Evolutionary conservation across 805 yeast species (phyloP), one percentile per base, ranked within the genome.

Genomic region (Teunomyces atbi): DNA sequence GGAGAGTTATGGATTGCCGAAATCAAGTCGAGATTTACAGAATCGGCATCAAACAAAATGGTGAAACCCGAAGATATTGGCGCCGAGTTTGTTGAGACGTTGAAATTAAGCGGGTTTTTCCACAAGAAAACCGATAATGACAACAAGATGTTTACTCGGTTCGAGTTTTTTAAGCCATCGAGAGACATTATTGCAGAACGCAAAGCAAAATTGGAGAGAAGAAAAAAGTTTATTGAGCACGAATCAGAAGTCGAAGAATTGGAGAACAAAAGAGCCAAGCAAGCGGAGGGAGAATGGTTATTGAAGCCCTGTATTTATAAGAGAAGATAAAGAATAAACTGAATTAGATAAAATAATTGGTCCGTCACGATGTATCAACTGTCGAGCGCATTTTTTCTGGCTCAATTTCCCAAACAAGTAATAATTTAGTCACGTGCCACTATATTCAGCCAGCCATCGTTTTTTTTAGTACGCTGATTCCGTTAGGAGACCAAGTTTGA

Each of bases 1-100:
- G 98, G 99, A 21, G 96, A 92, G 62, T 69, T 94, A 40, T 94
- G 99, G 99, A 89, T 94, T 40, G 94, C 98, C 2, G 99, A 94
- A 63, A 94, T 94, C 68, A 92, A 92, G 66, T 89, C 97, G 1
- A 76, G 99, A 59, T 88, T 94, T 58, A 71, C 80, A 5, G 96
- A 90, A 57, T 65, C 68, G 11, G 48, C 59, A 12, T 42, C 58
- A 12, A 60, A 56, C 39, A 53, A 55, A 23, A 54, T 52, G 11
- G 54, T 47, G 18, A 52, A 57, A 30, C 61, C 81, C 64, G 52
- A 78, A 47, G 66, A 78, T 43, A 61, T 70, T 0, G 92, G 92
- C 12, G 78, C 78, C n/a, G 91, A 86, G 56, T 94, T 94, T 66
- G 88, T 85, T 10, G 79, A 86, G 19, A 82, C 86, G 1, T 73